Evolutionary conservation across 345 rosid genomes (phyloP).

Genomic region (Aquilaria sinensis): DNA sequence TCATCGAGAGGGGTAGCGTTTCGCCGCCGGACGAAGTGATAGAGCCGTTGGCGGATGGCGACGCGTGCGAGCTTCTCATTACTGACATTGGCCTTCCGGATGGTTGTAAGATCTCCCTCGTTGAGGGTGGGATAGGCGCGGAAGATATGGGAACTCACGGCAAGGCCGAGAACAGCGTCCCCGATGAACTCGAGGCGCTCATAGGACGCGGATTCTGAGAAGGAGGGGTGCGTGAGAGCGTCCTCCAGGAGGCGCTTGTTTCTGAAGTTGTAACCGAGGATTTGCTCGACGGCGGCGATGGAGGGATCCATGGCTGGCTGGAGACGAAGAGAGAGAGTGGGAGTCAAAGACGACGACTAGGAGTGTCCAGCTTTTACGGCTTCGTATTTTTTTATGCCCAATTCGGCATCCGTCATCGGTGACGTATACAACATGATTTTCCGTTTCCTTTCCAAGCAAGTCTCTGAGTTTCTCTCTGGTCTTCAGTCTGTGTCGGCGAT

Average conservation of each 20-base stretch:
- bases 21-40: slow-evolving; percentile 29
- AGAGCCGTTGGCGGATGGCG: slow-evolving; percentile 46
- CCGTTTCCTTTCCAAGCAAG: too few relatives aligned
- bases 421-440: too few relatives aligned
- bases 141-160: slow-evolving; percentile 41
- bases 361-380: too few relatives aligned
- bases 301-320: slow-evolving; percentile 29
- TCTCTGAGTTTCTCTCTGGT: too few relatives aligned
- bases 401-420: too few relatives aligned
- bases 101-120: slow-evolving; percentile 41
- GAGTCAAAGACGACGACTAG: too few relatives aligned
- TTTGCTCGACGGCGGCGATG: slow-evolving; percentile 40
- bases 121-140: slow-evolving; percentile 45
- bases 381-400: too few relatives aligned
- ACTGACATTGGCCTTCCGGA: slow-evolving; percentile 63
- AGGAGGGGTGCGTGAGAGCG: slow-evolving; percentile 71
- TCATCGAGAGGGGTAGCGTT: slow-evolving; percentile 38
- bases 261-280: slow-evolving; percentile 41
- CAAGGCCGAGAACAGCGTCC: slow-evolving; percentile 53
- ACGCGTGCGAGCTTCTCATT: slow-evolving; percentile 87
- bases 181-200: slow-evolving; percentile 83
- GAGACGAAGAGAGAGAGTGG: background rate
- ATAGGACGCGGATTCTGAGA: slow-evolving; percentile 31
- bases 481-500: too few relatives aligned
- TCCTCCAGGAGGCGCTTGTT: slow-evolving; percentile 43